These are phyloP conservation scores for Pseudogymnoascus sp. DNA, from an alignment of 2,329 filamentous ascomycete genomes.

Conservation along the genomic window DNA sequence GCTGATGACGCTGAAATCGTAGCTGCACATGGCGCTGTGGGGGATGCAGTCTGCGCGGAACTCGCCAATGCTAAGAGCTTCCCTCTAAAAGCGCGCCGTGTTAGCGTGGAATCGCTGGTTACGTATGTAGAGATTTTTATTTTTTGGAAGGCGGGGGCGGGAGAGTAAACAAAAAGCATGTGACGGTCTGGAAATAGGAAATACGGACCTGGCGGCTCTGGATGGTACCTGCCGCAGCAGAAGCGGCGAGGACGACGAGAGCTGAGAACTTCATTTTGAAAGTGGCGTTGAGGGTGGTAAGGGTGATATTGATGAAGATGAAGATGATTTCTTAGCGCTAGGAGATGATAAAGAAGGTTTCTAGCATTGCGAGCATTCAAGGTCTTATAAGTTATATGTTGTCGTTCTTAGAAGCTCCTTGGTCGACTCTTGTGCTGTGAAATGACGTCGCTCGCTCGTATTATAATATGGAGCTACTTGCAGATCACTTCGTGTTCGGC, in stretches of 20 bases:
- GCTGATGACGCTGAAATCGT: slow-evolving; percentile 28
- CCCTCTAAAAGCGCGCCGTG: slow-evolving; percentile 19
- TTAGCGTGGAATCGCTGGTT: not conserved
- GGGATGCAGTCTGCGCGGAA: slow-evolving; percentile 27
- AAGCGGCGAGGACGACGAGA: slow-evolving; percentile 19
- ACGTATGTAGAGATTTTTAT: not conserved
- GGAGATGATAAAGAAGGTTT: not conserved
- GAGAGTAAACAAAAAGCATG: not conserved
- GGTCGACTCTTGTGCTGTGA: not conserved
- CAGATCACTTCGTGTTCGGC: not conserved
- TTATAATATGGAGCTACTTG: not conserved
- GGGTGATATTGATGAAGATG: not conserved
- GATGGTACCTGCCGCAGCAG: slow-evolving; percentile 15
- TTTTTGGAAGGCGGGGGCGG: not conserved
- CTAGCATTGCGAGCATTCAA: not conserved
- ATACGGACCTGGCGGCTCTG: not conserved
- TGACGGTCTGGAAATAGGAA: not conserved
- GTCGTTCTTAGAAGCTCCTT: not conserved
- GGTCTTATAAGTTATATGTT: slow-evolving; percentile 5
- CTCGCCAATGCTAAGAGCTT: slow-evolving; percentile 31
- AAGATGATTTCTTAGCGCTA: not conserved
- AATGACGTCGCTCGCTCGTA: not conserved
- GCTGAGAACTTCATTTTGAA: slow-evolving; percentile 22
- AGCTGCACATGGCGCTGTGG: slow-evolving; percentile 27
- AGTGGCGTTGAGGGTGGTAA: not conserved